A percentile compares a stretch with the other conserved stretches of the same genome.
phyloP scores from a whole-genome alignment of 192 early-diverging fungal genomes.

The Chytriomyces confervae region DNA sequence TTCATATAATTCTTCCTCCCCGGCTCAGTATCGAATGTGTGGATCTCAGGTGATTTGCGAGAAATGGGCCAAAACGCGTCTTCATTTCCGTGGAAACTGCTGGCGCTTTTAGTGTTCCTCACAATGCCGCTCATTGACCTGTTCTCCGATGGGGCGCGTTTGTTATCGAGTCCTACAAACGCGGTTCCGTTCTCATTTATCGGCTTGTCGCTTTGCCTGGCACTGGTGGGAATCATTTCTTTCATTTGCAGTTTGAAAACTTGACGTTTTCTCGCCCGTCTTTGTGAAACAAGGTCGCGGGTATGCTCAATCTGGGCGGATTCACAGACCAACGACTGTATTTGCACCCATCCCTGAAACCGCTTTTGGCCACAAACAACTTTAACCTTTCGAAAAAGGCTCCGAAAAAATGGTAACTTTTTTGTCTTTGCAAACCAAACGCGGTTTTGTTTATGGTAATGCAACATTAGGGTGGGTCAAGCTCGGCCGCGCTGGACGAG shows the following conservation, averaged over 20 bases:
- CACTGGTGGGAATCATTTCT: constrained; percentile 6
- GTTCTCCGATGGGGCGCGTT: neutral
- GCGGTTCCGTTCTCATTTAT: neutral
- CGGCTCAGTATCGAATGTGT: constrained; percentile 21
- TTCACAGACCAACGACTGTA: neutral
- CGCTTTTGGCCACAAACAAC: constrained; percentile 13
- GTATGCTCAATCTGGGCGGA: neutral
- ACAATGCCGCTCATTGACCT: constrained; percentile 4
- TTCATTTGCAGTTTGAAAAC: neutral
- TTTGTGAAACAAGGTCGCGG: neutral
- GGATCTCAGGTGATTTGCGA: constrained; percentile 19
- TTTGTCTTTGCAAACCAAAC: too few relatives aligned
- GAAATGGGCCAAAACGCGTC: constrained; percentile 20
- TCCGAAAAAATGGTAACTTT: constrained; percentile 14
- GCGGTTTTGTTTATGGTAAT: neutral
- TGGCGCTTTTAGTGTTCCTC: neutral
- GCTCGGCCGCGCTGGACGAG: neutral
- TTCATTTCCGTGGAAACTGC: constrained; percentile 22
- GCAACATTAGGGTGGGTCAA: neutral
- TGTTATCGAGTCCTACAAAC: neutral
- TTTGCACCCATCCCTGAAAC: constrained; percentile 10
- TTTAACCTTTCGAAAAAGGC: constrained; percentile 5
- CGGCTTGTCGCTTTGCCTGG: neutral
- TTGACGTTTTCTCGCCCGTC: neutral
- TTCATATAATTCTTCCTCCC: neutral